These are phyloP conservation scores for Candida silvicultrix DNA, from an alignment of 805 yeast genomes.

Conservation along the genomic window DNA sequence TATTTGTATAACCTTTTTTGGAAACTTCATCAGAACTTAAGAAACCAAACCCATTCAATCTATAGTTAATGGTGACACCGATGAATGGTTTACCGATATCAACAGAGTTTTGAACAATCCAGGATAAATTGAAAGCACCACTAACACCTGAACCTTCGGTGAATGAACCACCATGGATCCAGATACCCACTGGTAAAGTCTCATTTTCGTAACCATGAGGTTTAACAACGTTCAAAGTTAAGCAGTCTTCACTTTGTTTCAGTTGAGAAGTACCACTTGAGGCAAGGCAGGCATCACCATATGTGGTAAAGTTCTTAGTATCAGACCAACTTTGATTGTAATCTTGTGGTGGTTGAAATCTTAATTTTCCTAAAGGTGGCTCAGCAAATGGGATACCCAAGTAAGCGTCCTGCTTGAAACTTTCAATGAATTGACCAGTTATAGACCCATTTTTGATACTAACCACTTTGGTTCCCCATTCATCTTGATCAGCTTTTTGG, in stretches of 20 bases:
- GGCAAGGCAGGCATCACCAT: slow-evolving; percentile 20
- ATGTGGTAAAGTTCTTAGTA: slow-evolving; percentile 12
- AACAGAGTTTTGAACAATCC: slow-evolving; percentile 11
- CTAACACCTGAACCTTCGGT: slow-evolving; percentile 18
- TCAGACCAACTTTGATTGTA: slow-evolving; percentile 1
- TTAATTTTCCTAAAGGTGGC: slow-evolving; percentile 15
- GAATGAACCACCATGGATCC: slow-evolving; percentile 33
- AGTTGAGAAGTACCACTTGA: slow-evolving; percentile 4
- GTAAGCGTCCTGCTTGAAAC: slow-evolving; percentile 1
- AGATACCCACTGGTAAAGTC: slow-evolving; percentile 26
- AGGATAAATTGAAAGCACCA: slow-evolving; percentile 12
- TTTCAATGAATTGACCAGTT: not conserved
- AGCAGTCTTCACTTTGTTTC: slow-evolving; percentile 24
- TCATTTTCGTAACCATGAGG: slow-evolving; percentile 12
- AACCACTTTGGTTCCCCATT: not conserved
- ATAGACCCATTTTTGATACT: not conserved
- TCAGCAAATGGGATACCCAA: slow-evolving; percentile 20
- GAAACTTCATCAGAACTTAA: slow-evolving; percentile 20
- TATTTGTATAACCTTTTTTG: slow-evolving; percentile 22
- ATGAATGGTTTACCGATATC: slow-evolving; percentile 21
- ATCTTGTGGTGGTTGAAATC: slow-evolving; percentile 13
- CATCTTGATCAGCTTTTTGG: not conserved
- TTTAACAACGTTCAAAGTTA: slow-evolving; percentile 22
- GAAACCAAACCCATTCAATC: slow-evolving; percentile 32
- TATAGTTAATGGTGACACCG: slow-evolving; percentile 31